These are phyloP conservation scores for Solanum chiquidenum DNA, from an alignment of 257 asterid species.

Conservation along the genomic window DNA sequence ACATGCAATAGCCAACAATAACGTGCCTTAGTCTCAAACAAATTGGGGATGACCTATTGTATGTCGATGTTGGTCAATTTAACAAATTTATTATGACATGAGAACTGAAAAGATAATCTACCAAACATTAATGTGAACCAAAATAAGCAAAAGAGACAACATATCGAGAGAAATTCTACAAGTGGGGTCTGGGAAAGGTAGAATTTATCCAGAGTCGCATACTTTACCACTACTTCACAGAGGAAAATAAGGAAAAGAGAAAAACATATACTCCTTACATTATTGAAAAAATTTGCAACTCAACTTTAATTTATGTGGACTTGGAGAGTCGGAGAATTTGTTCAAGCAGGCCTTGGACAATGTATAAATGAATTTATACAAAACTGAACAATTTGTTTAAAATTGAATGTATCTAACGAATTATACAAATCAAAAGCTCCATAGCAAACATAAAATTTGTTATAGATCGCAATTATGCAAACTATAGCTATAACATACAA, in stretches of 20 bases:
- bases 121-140: background rate
- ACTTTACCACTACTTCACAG: background rate
- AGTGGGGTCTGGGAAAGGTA: fast-evolving
- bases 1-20: background rate
- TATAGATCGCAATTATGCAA: too few relatives aligned
- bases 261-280: background rate
- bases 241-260: background rate
- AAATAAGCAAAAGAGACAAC: background rate
- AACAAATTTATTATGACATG: background rate
- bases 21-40: background rate
- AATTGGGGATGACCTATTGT: background rate
- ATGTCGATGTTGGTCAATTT: background rate
- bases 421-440: too few relatives aligned
- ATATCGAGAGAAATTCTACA: too few relatives aligned
- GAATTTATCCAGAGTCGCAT: fast-evolving
- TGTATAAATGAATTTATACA: too few relatives aligned
- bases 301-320: background rate
- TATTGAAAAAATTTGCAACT: background rate
- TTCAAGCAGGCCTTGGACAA: background rate
- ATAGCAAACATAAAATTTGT: too few relatives aligned
- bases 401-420: too few relatives aligned
- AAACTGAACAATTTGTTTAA: too few relatives aligned
- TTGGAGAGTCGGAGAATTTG: background rate
- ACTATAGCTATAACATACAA: too few relatives aligned
- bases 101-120: background rate